Base-by-base conservation (phyloP, 2,329 filamentous ascomycete species). In the Talaromyces sp. region DNA sequence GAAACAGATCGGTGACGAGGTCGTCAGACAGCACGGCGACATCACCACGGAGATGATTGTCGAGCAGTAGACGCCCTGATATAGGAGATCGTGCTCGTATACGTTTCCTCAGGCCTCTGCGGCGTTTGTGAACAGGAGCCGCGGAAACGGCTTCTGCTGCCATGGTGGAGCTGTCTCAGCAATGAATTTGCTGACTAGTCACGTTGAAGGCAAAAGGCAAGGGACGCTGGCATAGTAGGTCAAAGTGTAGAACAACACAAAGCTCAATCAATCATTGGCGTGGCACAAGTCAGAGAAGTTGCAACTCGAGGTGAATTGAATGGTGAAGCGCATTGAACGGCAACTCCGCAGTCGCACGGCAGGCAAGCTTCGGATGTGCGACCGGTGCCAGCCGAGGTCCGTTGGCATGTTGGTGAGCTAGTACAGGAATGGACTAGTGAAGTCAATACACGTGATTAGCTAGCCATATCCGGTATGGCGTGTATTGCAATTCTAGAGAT, bases 21-120 rank as follows among this genome's bases (percentile, higher is more conserved):
- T 96, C 91, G 67, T 91, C 87, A 11, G 93, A 96, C 55, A 97
- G 75, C 63, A 94, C 83, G 62, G 91, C 94, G 61, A 92, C 82
- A 69, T 96, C 90, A 55, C 89, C 90, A 74, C 88, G 89, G 66
- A 96, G 81, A 71, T 89, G 87, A 69, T 91, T 89, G 73, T 96
- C 91, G 58, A 97, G 84, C 37, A 95, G 82, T 53, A 97, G 80
- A 59, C 89, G 86, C 58, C 91, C 92, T 59, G 89, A 82, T 59
- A 96, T 81, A 43, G 92, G 82, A 7, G 88, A 82, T 72, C 89
- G 91, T 71, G 94, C 70, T 52, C 67, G 35, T 35, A 48, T 28
- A 59, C 68, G 78, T 57, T 78, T 74, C 63, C 77, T 71, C 13
- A 68, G 62, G 15, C 64, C 65, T 62, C 81, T 78, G 67, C 78